phyloP scores from a whole-genome alignment of 1,284 basidiomycete species.

The Ustilago xerochloae region DNA sequence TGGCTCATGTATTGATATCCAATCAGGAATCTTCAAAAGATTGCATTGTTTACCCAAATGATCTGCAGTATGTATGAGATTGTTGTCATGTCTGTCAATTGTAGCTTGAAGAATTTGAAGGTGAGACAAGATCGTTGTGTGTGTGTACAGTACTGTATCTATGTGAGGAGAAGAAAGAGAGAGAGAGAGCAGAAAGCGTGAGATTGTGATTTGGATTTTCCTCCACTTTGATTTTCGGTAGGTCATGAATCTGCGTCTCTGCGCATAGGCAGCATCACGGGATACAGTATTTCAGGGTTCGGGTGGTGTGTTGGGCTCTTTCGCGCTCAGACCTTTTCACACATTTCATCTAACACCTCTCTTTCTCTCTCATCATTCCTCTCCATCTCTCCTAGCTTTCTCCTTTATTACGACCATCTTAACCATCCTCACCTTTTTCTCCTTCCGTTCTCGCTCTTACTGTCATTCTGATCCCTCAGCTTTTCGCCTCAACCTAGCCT shows the following conservation, averaged over 20 bases:
- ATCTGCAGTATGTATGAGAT: too few relatives aligned
- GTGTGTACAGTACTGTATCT: background rate
- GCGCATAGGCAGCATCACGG: too few relatives aligned
- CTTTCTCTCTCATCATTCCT: background rate
- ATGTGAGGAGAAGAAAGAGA: too few relatives aligned
- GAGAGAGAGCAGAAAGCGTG: background rate
- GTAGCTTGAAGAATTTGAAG: too few relatives aligned
- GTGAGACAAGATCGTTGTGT: background rate
- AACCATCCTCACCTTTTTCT: background rate
- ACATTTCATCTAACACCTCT: background rate
- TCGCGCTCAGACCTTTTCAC: background rate
- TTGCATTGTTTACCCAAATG: background rate
- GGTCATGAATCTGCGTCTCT: too few relatives aligned
- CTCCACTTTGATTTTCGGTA: slow-evolving; percentile 1
- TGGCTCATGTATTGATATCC: slow-evolving; percentile 14
- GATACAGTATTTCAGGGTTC: too few relatives aligned
- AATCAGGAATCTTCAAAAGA: background rate
- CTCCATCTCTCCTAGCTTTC: background rate
- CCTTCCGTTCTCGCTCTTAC: too few relatives aligned
- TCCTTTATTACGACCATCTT: background rate
- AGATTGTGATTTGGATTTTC: background rate
- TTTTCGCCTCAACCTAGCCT: too few relatives aligned
- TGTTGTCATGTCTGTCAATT: too few relatives aligned
- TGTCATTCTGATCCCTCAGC: too few relatives aligned
- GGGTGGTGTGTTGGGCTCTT: background rate